phyloP scores from a whole-genome alignment of 2,329 filamentous ascomycete species.

The Conoideocrella luteorostrata region DNA sequence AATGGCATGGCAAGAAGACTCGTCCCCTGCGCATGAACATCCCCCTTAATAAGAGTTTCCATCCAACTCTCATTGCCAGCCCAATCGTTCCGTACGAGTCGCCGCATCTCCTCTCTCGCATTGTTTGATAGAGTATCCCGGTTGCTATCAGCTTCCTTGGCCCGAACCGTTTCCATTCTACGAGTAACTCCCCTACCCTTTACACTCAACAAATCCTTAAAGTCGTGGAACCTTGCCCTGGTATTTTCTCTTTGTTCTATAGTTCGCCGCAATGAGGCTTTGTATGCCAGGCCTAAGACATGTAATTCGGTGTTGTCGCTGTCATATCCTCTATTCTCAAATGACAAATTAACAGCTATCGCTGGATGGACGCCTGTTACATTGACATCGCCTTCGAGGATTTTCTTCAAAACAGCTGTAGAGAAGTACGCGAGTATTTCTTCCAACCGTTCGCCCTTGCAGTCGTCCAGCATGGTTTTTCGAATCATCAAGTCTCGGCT shows the following conservation, averaged over 20 bases:
- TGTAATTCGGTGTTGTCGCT: constrained; percentile 50
- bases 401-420: constrained; percentile 69
- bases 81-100: constrained; percentile 67
- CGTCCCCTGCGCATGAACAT: constrained; percentile 49
- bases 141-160: constrained; percentile 19
- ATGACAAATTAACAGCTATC: constrained; percentile 47
- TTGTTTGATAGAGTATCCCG: constrained; percentile 33
- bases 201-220: constrained; percentile 55
- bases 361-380: constrained; percentile 36
- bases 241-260: constrained; percentile 55
- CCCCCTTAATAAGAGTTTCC: constrained; percentile 62
- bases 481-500: constrained; percentile 74
- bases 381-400: constrained; percentile 39
- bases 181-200: constrained; percentile 55
- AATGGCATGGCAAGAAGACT: constrained; percentile 62
- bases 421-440: constrained; percentile 83
- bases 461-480: constrained; percentile 96
- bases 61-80: constrained; percentile 70
- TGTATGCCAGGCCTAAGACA: constrained; percentile 67
- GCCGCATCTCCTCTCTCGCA: constrained; percentile 45
- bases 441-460: constrained; percentile 83
- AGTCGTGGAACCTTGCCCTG: constrained; percentile 52
- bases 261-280: constrained; percentile 53
- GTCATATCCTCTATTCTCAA: constrained; percentile 52
- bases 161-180: constrained; percentile 42